Conservation (phyloP, 495 filamentous ascomycete species). For the Lasiosphaeria miniovina region DNA sequence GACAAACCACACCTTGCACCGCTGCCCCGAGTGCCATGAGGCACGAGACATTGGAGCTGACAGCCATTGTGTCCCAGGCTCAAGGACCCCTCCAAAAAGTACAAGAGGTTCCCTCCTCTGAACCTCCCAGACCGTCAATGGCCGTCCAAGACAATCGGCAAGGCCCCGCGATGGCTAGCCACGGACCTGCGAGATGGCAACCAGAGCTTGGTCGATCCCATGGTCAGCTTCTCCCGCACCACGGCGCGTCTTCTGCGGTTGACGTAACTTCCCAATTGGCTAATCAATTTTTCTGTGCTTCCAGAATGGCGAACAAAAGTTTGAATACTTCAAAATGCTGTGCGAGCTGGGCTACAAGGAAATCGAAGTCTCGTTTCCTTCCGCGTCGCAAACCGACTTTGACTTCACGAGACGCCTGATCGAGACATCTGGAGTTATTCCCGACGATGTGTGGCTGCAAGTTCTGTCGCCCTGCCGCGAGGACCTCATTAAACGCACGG, state of each 20-base stretch:
- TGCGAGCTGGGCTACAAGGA: conserved; percentile 94
- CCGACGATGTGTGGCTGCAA: conserved; percentile 94
- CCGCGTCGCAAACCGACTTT: conserved; percentile 90
- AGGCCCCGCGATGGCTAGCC: conserved; percentile 80
- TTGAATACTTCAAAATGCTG: conserved; percentile 91
- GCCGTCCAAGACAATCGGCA: conserved; percentile 76
- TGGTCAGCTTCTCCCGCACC: conserved; percentile 52
- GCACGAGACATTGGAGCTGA: conserved; percentile 17
- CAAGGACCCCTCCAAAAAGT: conserved; percentile 91
- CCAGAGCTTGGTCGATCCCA: conserved; percentile 82
- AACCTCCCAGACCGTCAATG: conserved; percentile 86
- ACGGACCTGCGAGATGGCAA: conserved; percentile 87
- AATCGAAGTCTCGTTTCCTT: conserved; percentile 95
- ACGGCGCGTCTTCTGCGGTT: neutral
- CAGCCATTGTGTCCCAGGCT: conserved; percentile 58
- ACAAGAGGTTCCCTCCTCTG: conserved; percentile 71
- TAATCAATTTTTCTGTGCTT: conserved; percentile 17
- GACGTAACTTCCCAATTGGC: conserved; percentile 15
- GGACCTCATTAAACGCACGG: conserved; percentile 87
- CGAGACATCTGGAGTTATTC: conserved; percentile 79
- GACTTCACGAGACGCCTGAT: conserved; percentile 89
- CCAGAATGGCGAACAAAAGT: conserved; percentile 92
- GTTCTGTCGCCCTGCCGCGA: conserved; percentile 91
- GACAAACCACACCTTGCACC: conserved; percentile 4
- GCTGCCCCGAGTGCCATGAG: conserved; percentile 16